Percentiles rank a stretch among this genome's conserved stretches.
Conservation (phyloP, 805 yeast species). For the Sugiyamaella chiloensis region DNA sequence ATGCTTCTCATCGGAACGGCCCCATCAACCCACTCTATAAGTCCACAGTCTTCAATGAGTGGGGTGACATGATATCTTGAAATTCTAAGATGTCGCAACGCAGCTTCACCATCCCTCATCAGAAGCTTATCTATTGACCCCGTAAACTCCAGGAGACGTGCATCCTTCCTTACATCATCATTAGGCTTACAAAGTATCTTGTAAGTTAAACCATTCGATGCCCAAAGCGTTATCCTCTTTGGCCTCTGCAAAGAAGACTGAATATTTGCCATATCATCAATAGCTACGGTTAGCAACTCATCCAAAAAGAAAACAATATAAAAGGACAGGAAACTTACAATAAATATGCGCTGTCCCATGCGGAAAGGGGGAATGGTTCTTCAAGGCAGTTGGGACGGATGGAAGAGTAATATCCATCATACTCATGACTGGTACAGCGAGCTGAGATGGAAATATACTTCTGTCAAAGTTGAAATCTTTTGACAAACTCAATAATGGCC, state of each 20-base stretch:
- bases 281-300: slow-evolving; percentile 30
- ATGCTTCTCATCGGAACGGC: slow-evolving; percentile 70
- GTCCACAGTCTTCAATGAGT: slow-evolving; percentile 78
- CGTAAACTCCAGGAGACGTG: slow-evolving; percentile 89
- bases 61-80: slow-evolving; percentile 87
- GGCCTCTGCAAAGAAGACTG: slow-evolving; percentile 87
- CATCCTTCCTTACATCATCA: slow-evolving; percentile 94
- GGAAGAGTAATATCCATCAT: slow-evolving; percentile 70
- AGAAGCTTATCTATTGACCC: slow-evolving; percentile 77
- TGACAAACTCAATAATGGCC: slow-evolving; percentile 8
- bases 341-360: slow-evolving; percentile 37
- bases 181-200: slow-evolving; percentile 75
- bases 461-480: slow-evolving; percentile 38
- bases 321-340: not conserved
- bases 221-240: slow-evolving; percentile 66
- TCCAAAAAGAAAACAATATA: slow-evolving; percentile 6
- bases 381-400: slow-evolving; percentile 41
- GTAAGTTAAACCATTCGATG: slow-evolving; percentile 74
- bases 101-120: slow-evolving; percentile 63
- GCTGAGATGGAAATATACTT: slow-evolving; percentile 41
- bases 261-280: slow-evolving; percentile 66
- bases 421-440: slow-evolving; percentile 72
- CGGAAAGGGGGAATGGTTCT: slow-evolving; percentile 43
- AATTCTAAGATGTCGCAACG: slow-evolving; percentile 66
- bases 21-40: slow-evolving; percentile 84